phyloP scores from a whole-genome alignment of 352 stramenopile genomes.

The Globisporangium yorkense region DNA sequence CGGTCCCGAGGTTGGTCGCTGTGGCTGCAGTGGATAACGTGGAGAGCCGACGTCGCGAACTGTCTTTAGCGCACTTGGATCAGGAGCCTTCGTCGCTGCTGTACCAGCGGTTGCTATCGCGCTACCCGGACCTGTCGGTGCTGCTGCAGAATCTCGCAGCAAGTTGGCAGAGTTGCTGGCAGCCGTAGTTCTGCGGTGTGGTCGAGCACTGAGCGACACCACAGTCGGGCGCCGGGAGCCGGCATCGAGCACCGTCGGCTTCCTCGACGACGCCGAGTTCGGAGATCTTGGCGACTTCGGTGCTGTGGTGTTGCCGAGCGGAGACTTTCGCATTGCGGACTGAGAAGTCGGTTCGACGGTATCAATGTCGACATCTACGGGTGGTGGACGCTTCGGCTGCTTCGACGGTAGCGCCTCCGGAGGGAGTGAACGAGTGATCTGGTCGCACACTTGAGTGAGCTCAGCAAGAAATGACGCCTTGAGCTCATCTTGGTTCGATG shows the following conservation, averaged over 20 bases:
- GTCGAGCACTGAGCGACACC: neutral
- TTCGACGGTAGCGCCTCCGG: constrained; percentile 5
- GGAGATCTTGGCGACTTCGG: neutral
- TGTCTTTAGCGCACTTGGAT: neutral
- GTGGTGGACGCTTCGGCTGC: neutral
- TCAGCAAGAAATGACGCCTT: constrained; percentile 20
- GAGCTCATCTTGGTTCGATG: constrained; percentile 21
- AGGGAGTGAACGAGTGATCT: constrained; percentile 21
- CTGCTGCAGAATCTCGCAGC: neutral
- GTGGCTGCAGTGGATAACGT: constrained; percentile 1
- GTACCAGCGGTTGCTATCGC: neutral
- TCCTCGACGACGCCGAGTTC: neutral
- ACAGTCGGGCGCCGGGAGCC: neutral
- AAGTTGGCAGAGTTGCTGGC: neutral
- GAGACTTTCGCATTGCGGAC: neutral
- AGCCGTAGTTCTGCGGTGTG: constrained; percentile 2
- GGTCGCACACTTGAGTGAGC: constrained; percentile 28
- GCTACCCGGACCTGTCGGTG: neutral
- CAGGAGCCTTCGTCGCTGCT: neutral
- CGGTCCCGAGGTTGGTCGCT: constrained; percentile 1
- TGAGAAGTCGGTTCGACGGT: neutral
- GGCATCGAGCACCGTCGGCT: neutral
- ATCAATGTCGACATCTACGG: neutral
- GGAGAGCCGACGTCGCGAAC: neutral
- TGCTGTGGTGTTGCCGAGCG: neutral